phyloP scores from a whole-genome alignment of 208 protist species.

The Blechomonas ayalai region DNA sequence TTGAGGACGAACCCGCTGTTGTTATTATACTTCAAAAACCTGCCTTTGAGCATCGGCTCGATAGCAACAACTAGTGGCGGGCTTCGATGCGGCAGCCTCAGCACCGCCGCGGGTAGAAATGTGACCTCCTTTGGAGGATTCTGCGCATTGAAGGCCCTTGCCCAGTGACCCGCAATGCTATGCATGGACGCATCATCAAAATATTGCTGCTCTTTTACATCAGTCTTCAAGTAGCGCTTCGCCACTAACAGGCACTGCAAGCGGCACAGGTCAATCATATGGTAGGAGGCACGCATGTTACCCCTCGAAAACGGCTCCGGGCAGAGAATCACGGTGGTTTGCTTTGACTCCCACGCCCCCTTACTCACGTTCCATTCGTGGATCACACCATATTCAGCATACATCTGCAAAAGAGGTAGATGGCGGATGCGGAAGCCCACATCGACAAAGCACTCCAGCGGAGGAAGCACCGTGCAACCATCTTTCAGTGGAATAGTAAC shows the following conservation, averaged over 20 bases:
- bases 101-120: conserved; percentile 68
- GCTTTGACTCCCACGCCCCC: conserved; percentile 46
- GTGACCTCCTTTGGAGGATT: conserved; percentile 58
- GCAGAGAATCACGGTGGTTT: conserved; percentile 58
- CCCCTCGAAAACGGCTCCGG: conserved; percentile 60
- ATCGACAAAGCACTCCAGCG: conserved; percentile 36
- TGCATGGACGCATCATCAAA: conserved; percentile 85
- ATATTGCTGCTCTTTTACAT: conserved; percentile 56
- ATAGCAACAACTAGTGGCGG: conserved; percentile 65
- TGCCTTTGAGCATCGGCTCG: conserved; percentile 68
- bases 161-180: conserved; percentile 73
- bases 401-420: conserved; percentile 18
- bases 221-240: conserved; percentile 65
- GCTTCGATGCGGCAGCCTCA: conserved; percentile 44
- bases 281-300: conserved; percentile 82
- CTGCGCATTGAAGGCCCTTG: conserved; percentile 52
- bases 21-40: conserved; percentile 90
- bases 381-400: conserved; percentile 51
- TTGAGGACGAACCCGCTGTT: conserved; percentile 78
- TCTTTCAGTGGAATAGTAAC: conserved; percentile 26
- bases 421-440: conserved; percentile 36
- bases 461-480: conserved; percentile 34
- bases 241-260: conserved; percentile 58
- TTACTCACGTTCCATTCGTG: conserved; percentile 64
- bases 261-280: conserved; percentile 68